Conservation (phyloP, 306 rosid genomes). For the Sophora flavescens region DNA sequence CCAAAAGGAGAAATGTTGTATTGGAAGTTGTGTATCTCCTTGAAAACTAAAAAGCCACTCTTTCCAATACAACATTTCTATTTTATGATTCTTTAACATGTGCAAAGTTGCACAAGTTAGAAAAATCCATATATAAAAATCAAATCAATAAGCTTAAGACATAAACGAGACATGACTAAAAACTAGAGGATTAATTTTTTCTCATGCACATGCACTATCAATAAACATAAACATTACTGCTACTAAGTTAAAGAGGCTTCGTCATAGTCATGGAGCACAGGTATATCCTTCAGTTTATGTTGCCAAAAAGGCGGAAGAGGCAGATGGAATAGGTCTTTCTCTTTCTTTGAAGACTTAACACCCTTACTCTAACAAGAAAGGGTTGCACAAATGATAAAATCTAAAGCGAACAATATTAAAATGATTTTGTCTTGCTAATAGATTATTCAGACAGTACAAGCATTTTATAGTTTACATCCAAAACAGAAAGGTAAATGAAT, state of each 20-base stretch:
- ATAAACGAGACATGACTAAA: constrained; percentile 4
- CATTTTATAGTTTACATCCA: constrained; percentile 29
- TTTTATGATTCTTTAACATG: too few relatives aligned
- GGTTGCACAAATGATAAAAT: constrained; percentile 17
- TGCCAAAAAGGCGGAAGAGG: too few relatives aligned
- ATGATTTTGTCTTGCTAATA: not conserved
- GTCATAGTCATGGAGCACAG: too few relatives aligned
- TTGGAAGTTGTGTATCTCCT: too few relatives aligned
- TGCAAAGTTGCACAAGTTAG: too few relatives aligned
- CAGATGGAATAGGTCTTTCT: too few relatives aligned
- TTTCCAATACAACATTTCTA: too few relatives aligned
- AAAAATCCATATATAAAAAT: not conserved
- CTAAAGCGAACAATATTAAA: constrained; percentile 1
- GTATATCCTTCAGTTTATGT: too few relatives aligned
- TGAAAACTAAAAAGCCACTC: too few relatives aligned
- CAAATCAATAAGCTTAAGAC: constrained; percentile 2
- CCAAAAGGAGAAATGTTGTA: too few relatives aligned
- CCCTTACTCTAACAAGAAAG: not conserved
- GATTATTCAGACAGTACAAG: constrained; percentile 16
- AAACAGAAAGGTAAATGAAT: constrained; percentile 32
- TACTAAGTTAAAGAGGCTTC: not conserved
- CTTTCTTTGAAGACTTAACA: too few relatives aligned
- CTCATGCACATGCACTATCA: constrained; percentile 18
- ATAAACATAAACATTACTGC: constrained; percentile 22
- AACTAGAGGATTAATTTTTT: constrained; percentile 19